These are phyloP conservation scores for Lobosporangium transversale DNA, from an alignment of 192 early-diverging fungal genomes.

Conservation along the genomic window DNA sequence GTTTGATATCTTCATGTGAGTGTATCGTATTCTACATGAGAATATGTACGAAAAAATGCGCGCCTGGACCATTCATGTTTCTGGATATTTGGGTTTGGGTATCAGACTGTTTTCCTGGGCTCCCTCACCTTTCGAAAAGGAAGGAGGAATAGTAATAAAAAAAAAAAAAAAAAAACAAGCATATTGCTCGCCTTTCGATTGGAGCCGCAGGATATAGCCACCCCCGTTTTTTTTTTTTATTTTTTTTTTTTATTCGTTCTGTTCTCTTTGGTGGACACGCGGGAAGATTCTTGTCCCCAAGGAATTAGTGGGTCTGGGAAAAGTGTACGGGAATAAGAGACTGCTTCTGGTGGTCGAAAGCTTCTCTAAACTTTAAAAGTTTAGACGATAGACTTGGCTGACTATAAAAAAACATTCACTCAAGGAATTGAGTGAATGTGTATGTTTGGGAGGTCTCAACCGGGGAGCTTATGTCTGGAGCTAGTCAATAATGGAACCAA, in stretches of 20 bases:
- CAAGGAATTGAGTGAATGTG: neutral
- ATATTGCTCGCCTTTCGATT: neutral
- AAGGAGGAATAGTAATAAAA: neutral
- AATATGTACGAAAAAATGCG: neutral
- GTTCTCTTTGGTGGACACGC: neutral
- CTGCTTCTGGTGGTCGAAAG: neutral
- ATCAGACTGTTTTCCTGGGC: neutral
- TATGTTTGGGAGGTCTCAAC: neutral
- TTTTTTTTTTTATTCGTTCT: neutral
- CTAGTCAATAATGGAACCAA: too few relatives aligned
- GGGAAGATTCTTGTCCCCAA: constrained; percentile 17
- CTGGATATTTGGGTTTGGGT: neutral
- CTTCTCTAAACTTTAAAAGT: constrained; percentile 15
- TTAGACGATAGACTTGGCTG: constrained; percentile 4
- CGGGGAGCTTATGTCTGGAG: too few relatives aligned
- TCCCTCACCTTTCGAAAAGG: neutral
- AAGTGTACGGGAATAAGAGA: neutral
- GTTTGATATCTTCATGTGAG: neutral
- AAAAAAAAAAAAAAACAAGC: neutral
- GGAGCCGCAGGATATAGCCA: neutral
- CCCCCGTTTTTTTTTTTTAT: neutral
- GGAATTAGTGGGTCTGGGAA: constrained; percentile 6
- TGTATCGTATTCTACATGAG: too few relatives aligned
- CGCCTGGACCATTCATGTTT: neutral
- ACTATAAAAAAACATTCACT: neutral